Evolutionary conservation across 495 filamentous ascomycete genomes (phyloP).

Genomic region (Xylona heveae): DNA sequence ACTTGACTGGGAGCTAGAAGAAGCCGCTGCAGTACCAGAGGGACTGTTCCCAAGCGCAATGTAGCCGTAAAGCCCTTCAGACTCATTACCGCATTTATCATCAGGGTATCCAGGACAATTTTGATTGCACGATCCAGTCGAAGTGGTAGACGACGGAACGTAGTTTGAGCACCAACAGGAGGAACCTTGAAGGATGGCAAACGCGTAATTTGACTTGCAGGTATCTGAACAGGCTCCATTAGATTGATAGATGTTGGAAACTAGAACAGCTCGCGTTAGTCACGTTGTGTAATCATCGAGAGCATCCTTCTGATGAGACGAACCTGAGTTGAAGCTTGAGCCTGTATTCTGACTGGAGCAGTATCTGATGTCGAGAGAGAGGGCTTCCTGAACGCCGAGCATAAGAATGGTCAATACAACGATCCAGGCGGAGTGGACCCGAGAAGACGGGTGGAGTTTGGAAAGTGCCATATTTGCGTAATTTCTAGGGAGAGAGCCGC

Average conservation of each 20-base stretch:
- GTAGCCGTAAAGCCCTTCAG: slow-evolving; percentile 37
- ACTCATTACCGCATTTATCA: slow-evolving; percentile 39
- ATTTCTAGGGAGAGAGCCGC: too few relatives aligned
- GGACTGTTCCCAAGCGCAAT: slow-evolving; percentile 22
- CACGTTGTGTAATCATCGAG: slow-evolving; percentile 1
- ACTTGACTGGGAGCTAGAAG: slow-evolving; percentile 2
- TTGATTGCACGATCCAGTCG: slow-evolving; percentile 26
- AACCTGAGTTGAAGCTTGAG: slow-evolving; percentile 14
- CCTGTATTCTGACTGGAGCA: slow-evolving; percentile 29
- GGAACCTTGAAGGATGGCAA: slow-evolving; percentile 40
- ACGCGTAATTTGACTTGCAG: slow-evolving; percentile 37
- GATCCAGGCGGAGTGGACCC: too few relatives aligned
- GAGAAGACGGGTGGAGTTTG: too few relatives aligned
- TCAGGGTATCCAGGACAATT: slow-evolving; percentile 43
- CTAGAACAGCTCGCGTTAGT: slow-evolving; percentile 17
- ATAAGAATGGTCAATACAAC: too few relatives aligned
- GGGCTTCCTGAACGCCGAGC: not conserved
- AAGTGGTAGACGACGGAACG: slow-evolving; percentile 25
- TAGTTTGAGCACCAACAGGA: slow-evolving; percentile 64
- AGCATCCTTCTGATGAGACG: slow-evolving; percentile 7
- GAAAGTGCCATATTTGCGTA: too few relatives aligned
- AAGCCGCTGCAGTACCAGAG: slow-evolving; percentile 23
- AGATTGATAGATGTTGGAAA: slow-evolving; percentile 36
- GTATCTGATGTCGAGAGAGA: slow-evolving; percentile 8
- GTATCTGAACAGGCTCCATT: slow-evolving; percentile 35